phyloP scores from a whole-genome alignment of 2,329 filamentous ascomycete genomes.

The Sphaerulina musiva region DNA sequence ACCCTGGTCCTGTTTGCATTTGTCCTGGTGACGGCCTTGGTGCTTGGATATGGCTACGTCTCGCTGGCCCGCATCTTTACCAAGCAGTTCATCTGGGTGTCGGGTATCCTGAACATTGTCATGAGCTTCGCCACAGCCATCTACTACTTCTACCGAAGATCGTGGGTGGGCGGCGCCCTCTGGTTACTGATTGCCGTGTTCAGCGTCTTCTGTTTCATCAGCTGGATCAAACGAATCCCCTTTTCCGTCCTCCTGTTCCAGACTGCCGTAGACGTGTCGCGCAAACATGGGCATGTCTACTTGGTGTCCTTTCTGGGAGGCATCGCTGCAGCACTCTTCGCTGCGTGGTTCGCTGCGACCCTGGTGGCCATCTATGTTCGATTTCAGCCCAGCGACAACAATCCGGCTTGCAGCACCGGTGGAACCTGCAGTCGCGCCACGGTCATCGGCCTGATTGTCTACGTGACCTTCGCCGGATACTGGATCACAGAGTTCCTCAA shows the following conservation, averaged over 20 bases:
- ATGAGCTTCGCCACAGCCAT: constrained; percentile 79
- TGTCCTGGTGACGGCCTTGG: constrained; percentile 64
- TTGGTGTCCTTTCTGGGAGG: constrained; percentile 79
- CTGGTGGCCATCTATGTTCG: constrained; percentile 80
- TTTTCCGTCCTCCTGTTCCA: constrained; percentile 87
- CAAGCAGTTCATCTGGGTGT: constrained; percentile 88
- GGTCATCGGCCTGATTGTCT: constrained; percentile 77
- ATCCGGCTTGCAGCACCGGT: constrained; percentile 47
- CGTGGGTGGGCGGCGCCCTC: constrained; percentile 80
- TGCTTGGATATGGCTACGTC: constrained; percentile 72
- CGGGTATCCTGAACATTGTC: constrained; percentile 78
- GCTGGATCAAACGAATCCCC: constrained; percentile 84
- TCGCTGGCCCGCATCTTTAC: constrained; percentile 49
- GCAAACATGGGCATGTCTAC: constrained; percentile 78
- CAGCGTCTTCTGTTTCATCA: constrained; percentile 73
- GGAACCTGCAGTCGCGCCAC: constrained; percentile 63
- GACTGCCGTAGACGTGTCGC: constrained; percentile 77
- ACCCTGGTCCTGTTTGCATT: constrained; percentile 81
- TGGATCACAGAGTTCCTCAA: constrained; percentile 94
- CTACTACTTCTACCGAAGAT: constrained; percentile 70
- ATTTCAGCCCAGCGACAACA: constrained; percentile 60
- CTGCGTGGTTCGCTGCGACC: constrained; percentile 79
- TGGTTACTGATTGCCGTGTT: constrained; percentile 79
- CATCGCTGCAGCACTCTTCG: constrained; percentile 65
- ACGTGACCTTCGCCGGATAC: constrained; percentile 85